Conservation (phyloP, 192 early-diverging fungal genomes). For the Coemansia sp. region DNA sequence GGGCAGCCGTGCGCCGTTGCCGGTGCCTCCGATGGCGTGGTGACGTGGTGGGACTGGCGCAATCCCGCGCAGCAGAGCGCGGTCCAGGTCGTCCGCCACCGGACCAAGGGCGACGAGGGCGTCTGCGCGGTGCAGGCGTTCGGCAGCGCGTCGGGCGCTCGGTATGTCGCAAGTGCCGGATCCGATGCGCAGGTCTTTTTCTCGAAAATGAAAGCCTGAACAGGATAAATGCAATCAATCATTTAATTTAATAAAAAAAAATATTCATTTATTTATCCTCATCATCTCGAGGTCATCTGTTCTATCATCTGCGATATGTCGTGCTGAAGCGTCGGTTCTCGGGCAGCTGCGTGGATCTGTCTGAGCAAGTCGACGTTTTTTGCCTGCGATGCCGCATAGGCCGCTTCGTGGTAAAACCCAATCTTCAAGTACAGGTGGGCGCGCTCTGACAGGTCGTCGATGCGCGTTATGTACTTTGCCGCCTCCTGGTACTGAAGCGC, state of each 20-base stretch:
- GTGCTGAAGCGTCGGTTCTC: slow-evolving; percentile 30
- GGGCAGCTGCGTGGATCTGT: slow-evolving; percentile 36
- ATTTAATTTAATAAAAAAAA: background rate
- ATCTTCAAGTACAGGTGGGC: slow-evolving; percentile 68
- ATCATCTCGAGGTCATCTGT: slow-evolving; percentile 14
- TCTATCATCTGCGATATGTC: slow-evolving; percentile 41
- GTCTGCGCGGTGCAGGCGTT: slow-evolving; percentile 17
- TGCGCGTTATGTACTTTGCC: slow-evolving; percentile 69
- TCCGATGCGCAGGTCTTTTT: slow-evolving; percentile 22
- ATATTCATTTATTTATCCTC: background rate
- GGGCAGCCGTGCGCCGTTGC: slow-evolving; percentile 9
- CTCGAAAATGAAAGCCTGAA: background rate
- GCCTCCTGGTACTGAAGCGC: slow-evolving; percentile 75
- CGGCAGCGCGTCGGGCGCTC: background rate
- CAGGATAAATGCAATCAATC: background rate
- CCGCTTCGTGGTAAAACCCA: slow-evolving; percentile 71
- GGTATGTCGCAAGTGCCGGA: slow-evolving; percentile 27
- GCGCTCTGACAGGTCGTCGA: slow-evolving; percentile 57
- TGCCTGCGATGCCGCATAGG: slow-evolving; percentile 59
- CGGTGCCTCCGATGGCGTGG: slow-evolving; percentile 37
- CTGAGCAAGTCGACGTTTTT: slow-evolving; percentile 64
- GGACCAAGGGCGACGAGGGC: slow-evolving; percentile 44
- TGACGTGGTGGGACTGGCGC: slow-evolving; percentile 52
- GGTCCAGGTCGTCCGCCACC: slow-evolving; percentile 19
- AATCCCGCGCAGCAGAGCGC: slow-evolving; percentile 4